Conservation (phyloP, 371 early-diverging fungal species). For the Apophysomyces variabilis region DNA sequence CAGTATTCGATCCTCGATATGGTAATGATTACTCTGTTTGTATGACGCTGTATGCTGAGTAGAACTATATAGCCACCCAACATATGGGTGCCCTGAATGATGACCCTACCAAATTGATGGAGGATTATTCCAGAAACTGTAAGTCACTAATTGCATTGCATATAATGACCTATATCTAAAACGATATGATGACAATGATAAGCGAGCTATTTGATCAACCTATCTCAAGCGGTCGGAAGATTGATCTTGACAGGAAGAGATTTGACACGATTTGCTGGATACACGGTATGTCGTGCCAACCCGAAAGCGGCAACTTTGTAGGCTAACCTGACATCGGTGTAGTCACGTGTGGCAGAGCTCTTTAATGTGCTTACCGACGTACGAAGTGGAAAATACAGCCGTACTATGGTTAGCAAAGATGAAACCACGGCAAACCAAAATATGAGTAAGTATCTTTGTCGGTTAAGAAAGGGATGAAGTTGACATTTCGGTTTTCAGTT, state of each 20-base stretch:
- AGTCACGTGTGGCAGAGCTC: constrained; percentile 78
- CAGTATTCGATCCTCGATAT: constrained; percentile 74
- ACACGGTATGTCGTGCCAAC: constrained; percentile 48
- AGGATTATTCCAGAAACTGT: constrained; percentile 86
- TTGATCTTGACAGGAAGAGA: constrained; percentile 83
- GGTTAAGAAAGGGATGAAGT: neutral
- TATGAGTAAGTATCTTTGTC: constrained; percentile 23
- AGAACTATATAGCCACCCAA: constrained; percentile 46
- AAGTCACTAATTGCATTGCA: constrained; percentile 19
- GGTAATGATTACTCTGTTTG: constrained; percentile 37
- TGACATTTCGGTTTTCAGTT: constrained; percentile 21
- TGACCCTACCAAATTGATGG: constrained; percentile 83
- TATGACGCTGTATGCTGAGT: neutral
- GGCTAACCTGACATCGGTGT: neutral
- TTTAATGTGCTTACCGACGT: constrained; percentile 78
- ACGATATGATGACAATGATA: neutral
- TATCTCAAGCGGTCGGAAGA: constrained; percentile 87
- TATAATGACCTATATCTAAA: too few species aligned
- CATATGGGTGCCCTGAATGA: constrained; percentile 60
- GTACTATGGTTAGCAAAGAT: constrained; percentile 62
- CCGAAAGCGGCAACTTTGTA: neutral
- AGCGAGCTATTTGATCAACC: constrained; percentile 84
- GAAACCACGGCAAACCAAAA: constrained; percentile 38
- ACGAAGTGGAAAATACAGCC: constrained; percentile 65
- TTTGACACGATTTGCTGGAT: constrained; percentile 80